Evolutionary conservation across 1,139 yeast species (phyloP), one percentile per base, ranked within the genome.

Genomic region (Groenewaldozyma sp.): DNA sequence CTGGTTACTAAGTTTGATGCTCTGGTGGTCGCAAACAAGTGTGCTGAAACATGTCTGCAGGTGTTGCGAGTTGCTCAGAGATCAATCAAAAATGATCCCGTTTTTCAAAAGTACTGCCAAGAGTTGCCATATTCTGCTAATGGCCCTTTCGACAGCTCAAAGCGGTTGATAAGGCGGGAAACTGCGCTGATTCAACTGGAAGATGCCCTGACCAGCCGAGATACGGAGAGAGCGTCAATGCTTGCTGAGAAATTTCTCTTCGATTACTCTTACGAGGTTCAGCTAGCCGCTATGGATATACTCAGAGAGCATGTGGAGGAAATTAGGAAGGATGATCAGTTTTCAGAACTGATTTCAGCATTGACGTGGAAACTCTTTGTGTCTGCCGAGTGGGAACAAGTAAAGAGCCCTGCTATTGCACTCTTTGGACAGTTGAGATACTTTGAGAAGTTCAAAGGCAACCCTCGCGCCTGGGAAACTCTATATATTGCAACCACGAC

Each of bases 221-320:
- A 29, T 29, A 18, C 9, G 11, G 33, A 21, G 4, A 18, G 7
- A 17, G 6, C 18, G 17, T 35, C 11, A 6, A 18, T 13, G 3
- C 40, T 72, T 2, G 37, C 72, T 16, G 34, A 42, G 1, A 24
- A 35, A 26, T 33, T 45, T 3, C 33, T 51, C 22, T 40, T 40
- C 24, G 72, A 76, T 2, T 43, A 60, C 2, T 63, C 62, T 34
- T 74, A 67, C 45, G 79, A 76, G 45, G 76, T 75, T 9, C 78
- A 73, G 48, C 48, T 67, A 3, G 54, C 61, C 3, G 66, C 74
- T 0, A 56, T 78, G 19, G 49, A 50, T 18, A 54, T 52, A 28
- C 46, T 58, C 6, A 47, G 49, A 11, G 21, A 14, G 7, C 17
- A 31, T 9, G 13, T 38, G 7, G 43, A 37, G 10, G 16, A 7